Evolutionary conservation across 2,329 filamentous ascomycete genomes (phyloP), one percentile per base, ranked within the genome.

Genomic region (Fusarium pseudograminearum): DNA sequence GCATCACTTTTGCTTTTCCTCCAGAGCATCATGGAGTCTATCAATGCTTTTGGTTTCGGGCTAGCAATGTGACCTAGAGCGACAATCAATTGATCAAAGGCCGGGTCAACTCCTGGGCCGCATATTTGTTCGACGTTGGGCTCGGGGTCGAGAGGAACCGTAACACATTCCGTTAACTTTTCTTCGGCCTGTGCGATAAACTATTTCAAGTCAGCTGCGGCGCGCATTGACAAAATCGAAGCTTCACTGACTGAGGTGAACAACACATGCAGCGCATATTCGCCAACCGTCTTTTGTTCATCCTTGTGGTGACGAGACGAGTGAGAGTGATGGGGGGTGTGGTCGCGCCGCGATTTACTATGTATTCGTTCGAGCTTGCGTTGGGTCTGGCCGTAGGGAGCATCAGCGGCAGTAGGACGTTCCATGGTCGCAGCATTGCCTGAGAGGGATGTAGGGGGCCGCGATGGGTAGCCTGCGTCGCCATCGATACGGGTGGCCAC

Each of bases 21-120:
- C 96, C 96, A 99, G 33, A 97, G 87, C 93, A 99, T 99, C 79
- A 99, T 94, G 22, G 93, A 94, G 79, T 99, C 96, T 75, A 99
- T 98, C 53, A 99, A 82, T 7, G 94, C 93, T 78, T 97, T 98
- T 7, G 97, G 97, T 77, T 97, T 97, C 71, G 94, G 92, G 62
- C 93, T 92, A 55, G 95, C 93, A 76, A 99, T 97, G 78, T 98
- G 95, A 5, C 96, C 96, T 40, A 99, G 85, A 18, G 97, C 96
- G 30, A 91, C 90, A 69, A 99, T 97, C 74, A 97, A 88, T 80
- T 98, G 95, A 79, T 99, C 96, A 77, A 99, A 99, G 14, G 89
- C 89, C 3, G 91, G 87, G 78, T 99, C 96, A 41, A 92, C 92
- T 18, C 94, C 94, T 41, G 92, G 91, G 2, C 96, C 97, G 80